Evolutionary conservation across 192 early-diverging fungal genomes (phyloP).

Genomic region (Coemansia reversa): DNA sequence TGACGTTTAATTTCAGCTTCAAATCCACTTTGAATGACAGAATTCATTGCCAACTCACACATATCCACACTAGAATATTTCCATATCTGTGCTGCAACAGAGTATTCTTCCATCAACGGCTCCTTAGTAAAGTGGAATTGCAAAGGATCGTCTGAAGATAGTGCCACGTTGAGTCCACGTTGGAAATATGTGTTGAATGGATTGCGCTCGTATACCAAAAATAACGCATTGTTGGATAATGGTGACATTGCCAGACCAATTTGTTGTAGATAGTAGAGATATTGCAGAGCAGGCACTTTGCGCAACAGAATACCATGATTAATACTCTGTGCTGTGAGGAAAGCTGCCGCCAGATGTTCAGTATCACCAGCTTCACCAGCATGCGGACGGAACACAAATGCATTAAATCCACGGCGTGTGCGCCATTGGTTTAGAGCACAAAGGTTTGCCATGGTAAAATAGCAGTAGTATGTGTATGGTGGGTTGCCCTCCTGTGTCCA

Average conservation of each 20-base stretch:
- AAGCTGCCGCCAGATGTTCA: constrained; percentile 87
- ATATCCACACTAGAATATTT: constrained; percentile 88
- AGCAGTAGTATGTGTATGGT: constrained; percentile 92
- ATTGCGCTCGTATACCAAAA: constrained; percentile 90
- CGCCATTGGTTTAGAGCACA: constrained; percentile 78
- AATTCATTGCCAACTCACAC: constrained; percentile 93
- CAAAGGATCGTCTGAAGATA: constrained; percentile 94
- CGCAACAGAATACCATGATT: constrained; percentile 90
- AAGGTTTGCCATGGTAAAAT: constrained; percentile 90
- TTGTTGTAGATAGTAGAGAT: constrained; percentile 92
- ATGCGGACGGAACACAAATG: constrained; percentile 92
- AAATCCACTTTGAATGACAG: constrained; percentile 86
- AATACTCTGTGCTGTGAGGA: constrained; percentile 83
- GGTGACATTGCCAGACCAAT: constrained; percentile 97
- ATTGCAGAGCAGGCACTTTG: constrained; percentile 93
- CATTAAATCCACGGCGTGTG: constrained; percentile 73
- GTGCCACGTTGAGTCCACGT: constrained; percentile 86
- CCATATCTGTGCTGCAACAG: constrained; percentile 95
- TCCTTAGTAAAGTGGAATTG: constrained; percentile 98
- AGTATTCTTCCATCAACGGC: constrained; percentile 96
- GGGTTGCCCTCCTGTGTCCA: constrained; percentile 71
- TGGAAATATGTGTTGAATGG: constrained; percentile 90
- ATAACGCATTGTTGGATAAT: constrained; percentile 94
- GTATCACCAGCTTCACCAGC: constrained; percentile 95
- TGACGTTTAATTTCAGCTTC: constrained; percentile 84